These are phyloP conservation scores for Nadsonia fulvescens DNA, from an alignment of 805 yeast genomes.

Conservation along the genomic window DNA sequence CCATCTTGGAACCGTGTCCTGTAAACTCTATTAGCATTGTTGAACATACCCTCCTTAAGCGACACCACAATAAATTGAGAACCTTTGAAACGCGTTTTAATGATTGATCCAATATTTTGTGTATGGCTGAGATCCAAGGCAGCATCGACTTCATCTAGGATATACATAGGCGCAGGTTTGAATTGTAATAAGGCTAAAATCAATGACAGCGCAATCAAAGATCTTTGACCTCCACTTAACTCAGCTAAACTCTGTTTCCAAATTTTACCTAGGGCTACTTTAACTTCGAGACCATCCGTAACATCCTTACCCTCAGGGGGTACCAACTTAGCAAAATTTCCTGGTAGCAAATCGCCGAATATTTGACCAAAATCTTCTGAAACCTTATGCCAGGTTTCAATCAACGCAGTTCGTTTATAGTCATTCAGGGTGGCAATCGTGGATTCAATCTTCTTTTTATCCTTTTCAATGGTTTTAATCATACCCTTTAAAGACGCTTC, in stretches of 20 bases:
- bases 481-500: slow-evolving; percentile 57
- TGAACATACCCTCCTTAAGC: slow-evolving; percentile 94
- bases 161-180: slow-evolving; percentile 98
- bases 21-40: slow-evolving; percentile 88
- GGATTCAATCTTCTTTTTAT: slow-evolving; percentile 74
- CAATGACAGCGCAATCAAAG: slow-evolving; percentile 78
- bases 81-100: slow-evolving; percentile 86
- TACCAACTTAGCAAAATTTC: slow-evolving; percentile 75
- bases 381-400: slow-evolving; percentile 74
- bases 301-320: slow-evolving; percentile 68
- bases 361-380: slow-evolving; percentile 78
- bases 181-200: slow-evolving; percentile 84
- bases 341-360: slow-evolving; percentile 75
- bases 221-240: slow-evolving; percentile 92
- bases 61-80: slow-evolving; percentile 95
- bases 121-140: slow-evolving; percentile 95
- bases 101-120: slow-evolving; percentile 90
- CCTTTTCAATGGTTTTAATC: slow-evolving; percentile 77
- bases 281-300: slow-evolving; percentile 78
- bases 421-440: slow-evolving; percentile 71
- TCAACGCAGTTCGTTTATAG: slow-evolving; percentile 66
- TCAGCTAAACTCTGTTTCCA: slow-evolving; percentile 96
- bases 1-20: slow-evolving; percentile 93
- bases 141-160: slow-evolving; percentile 94
- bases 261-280: slow-evolving; percentile 73